phyloP scores from a whole-genome alignment of 2,329 filamentous ascomycete species.

The Arthrobotrys sinensis region DNA sequence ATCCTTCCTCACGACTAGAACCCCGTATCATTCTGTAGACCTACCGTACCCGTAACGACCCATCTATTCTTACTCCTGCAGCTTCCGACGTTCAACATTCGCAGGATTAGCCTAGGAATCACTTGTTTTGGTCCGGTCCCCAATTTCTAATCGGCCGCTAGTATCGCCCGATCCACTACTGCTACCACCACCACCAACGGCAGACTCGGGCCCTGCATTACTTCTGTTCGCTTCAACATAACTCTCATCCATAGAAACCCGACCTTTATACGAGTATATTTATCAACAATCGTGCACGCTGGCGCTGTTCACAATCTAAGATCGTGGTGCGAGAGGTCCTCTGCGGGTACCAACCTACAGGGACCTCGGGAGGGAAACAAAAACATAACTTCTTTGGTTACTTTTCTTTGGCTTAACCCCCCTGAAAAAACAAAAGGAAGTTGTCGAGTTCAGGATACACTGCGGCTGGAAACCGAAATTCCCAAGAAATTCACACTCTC shows the following conservation, averaged over 20 bases:
- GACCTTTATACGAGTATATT: conserved; percentile 38
- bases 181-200: conserved; percentile 4
- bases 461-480: conserved; percentile 43
- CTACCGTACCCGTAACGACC: neutral
- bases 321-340: conserved; percentile 61
- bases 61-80: too few species aligned
- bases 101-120: conserved; percentile 31
- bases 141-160: conserved; percentile 36
- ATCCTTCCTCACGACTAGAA: conserved; percentile 34
- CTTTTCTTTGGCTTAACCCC: neutral
- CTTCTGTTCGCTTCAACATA: conserved; percentile 41
- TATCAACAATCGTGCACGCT: conserved; percentile 48
- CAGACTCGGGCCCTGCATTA: conserved; percentile 33
- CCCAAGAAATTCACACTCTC: conserved; percentile 33
- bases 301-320: conserved; percentile 58
- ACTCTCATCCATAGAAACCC: conserved; percentile 36
- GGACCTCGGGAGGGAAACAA: conserved; percentile 59
- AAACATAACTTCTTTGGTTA: conserved; percentile 17
- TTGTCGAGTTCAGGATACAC: neutral
- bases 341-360: conserved; percentile 61
- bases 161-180: conserved; percentile 40
- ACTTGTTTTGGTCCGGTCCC: conserved; percentile 28
- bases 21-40: conserved; percentile 25
- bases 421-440: neutral
- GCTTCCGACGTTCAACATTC: neutral